A percentile compares a stretch with the other conserved stretches of the same genome.
Conservation (phyloP, 306 rosid species). For the Clitoria ternatea region DNA sequence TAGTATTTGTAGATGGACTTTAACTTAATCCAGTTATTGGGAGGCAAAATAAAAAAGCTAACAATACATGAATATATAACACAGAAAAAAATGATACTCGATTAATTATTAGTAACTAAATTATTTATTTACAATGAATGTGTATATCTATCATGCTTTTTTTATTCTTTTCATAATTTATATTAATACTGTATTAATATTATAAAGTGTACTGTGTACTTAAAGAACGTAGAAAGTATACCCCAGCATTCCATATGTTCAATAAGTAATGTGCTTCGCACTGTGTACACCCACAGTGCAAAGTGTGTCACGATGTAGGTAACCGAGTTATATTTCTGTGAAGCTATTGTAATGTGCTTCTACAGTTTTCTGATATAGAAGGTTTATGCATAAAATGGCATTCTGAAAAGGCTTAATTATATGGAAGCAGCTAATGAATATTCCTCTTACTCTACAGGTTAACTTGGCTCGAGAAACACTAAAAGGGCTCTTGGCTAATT, state of each 20-base stretch:
- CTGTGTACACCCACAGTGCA: too few species aligned
- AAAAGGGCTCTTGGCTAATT: constrained; percentile 78
- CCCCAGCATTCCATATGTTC: too few species aligned
- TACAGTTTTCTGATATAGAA: neutral
- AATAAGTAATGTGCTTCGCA: too few species aligned
- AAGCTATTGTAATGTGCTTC: neutral
- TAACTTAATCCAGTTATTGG: neutral
- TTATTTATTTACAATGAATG: too few species aligned
- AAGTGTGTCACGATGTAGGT: neutral
- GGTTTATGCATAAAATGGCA: neutral
- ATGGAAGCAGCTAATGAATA: neutral
- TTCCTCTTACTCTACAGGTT: constrained; percentile 45
- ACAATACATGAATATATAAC: too few species aligned
- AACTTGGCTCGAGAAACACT: constrained; percentile 84
- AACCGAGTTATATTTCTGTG: neutral
- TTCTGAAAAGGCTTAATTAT: neutral
- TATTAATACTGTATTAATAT: too few species aligned
- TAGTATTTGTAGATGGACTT: neutral
- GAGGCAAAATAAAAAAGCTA: neutral
- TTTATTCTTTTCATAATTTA: too few species aligned
- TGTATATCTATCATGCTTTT: too few species aligned
- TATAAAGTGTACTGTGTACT: too few species aligned
- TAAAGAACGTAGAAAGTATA: too few species aligned
- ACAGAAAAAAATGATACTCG: too few species aligned
- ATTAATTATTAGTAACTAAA: too few species aligned